Evolutionary conservation across 1,284 basidiomycete genomes (phyloP), one percentile per base, ranked within the genome.

Genomic region (Rhodofomes roseus): DNA sequence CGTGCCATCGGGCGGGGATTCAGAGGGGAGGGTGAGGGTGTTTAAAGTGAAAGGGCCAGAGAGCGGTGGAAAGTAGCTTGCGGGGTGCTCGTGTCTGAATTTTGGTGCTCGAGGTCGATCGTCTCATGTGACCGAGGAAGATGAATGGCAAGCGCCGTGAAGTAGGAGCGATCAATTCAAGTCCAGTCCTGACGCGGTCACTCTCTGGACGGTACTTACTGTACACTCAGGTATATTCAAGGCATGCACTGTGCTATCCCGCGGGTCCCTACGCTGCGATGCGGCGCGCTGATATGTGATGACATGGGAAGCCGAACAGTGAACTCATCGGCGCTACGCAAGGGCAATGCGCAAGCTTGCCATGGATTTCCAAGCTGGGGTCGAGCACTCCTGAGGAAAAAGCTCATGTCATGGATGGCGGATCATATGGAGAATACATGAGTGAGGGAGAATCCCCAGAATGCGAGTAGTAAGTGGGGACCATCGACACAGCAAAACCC

Each of bases 391-490:
- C 11, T 34, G 31, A 34, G 31, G 46, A 29, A 48, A 48, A 48
- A 48, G 46, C 46, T 27, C 46, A 48, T 48, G 46, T 48, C 46
- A 48, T 48, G 46, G 46, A 48, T 48, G 46, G 46, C 25, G 27
- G 16, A 25, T 48, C 46, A 59, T 60, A 58, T 59, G 63, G 60
- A n/a, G n/a, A 58, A 58, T 65, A 67, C 67, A 66, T 65, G 63
- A 52, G 51, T 43, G 37, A 56, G 40, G 40, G 51, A 27, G 34
- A 18, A 22, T 25, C 43, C 52, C 44, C 29, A 31, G 36, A n/a
- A 51, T 56, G 25, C 55, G 31, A 23, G 50, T 52, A 52, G 50
- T 20, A 53, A 44, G 34, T 55, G 59, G 51, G 57, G 55, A 57
- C 60, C 59, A 57, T 60, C 58, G 57, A 55, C 57, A 56, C 41